phyloP scores from a whole-genome alignment of 345 rosid species.

The Murraya paniculata region DNA sequence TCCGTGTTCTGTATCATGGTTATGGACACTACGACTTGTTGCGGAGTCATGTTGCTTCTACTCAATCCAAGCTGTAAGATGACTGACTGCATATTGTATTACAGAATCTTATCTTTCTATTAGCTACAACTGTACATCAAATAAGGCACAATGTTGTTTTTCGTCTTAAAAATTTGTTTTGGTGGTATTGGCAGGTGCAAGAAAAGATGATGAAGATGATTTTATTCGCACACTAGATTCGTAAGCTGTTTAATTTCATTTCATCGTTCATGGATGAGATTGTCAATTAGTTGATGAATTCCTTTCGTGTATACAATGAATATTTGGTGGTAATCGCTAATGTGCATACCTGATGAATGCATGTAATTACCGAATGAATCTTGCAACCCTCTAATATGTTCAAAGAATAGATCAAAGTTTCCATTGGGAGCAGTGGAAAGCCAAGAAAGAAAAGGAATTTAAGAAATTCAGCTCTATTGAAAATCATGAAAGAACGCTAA shows the following conservation, averaged over 20 bases:
- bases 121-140: not conserved
- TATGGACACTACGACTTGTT: constrained; percentile 63
- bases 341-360: not conserved
- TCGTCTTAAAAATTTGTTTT: not conserved
- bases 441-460: not conserved
- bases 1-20: constrained; percentile 55
- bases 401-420: too few species aligned
- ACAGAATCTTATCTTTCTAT: not conserved
- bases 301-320: not conserved
- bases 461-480: not conserved
- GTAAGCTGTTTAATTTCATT: not conserved
- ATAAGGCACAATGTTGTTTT: not conserved
- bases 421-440: not conserved
- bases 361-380: not conserved
- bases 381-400: not conserved
- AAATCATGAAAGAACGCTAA: not conserved
- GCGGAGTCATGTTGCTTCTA: constrained; percentile 19
- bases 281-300: not conserved
- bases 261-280: not conserved
- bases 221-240: not conserved
- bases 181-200: constrained; percentile 30
- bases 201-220: constrained; percentile 24
- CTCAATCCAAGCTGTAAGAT: constrained; percentile 41
- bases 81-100: not conserved
- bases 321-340: not conserved